Percentiles rank a stretch among this genome's conserved stretches.
These are phyloP conservation scores for Diddensiella santjacobensis DNA, from an alignment of 805 yeast genomes.

Conservation along the genomic window DNA sequence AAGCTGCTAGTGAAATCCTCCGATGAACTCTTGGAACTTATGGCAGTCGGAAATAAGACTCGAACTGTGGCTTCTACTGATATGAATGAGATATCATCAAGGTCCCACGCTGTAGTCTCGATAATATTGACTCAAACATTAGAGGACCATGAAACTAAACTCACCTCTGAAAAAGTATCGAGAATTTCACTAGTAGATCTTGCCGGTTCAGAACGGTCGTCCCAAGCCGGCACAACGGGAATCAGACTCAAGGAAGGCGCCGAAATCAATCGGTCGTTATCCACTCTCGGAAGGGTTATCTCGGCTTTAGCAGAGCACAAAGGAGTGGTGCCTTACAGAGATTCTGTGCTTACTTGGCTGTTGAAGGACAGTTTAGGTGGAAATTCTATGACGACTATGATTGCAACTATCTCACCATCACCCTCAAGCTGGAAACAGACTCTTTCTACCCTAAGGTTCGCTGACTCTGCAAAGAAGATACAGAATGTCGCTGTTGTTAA, in stretches of 20 bases:
- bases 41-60: constrained; percentile 46
- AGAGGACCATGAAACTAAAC: constrained; percentile 33
- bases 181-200: constrained; percentile 61
- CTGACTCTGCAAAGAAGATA: constrained; percentile 69
- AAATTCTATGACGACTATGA: constrained; percentile 60
- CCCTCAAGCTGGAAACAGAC: constrained; percentile 72
- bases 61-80: constrained; percentile 61
- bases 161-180: constrained; percentile 43
- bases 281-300: constrained; percentile 63
- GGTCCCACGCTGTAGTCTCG: constrained; percentile 69
- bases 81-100: constrained; percentile 59
- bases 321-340: constrained; percentile 54
- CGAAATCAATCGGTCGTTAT: constrained; percentile 62
- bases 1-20: constrained; percentile 43
- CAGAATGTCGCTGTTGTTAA: constrained; percentile 60
- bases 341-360: constrained; percentile 62
- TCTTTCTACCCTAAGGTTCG: constrained; percentile 67
- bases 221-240: constrained; percentile 48
- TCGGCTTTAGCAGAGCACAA: constrained; percentile 37
- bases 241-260: constrained; percentile 47
- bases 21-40: constrained; percentile 42
- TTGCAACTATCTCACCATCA: constrained; percentile 74
- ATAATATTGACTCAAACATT: constrained; percentile 50
- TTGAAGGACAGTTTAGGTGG: constrained; percentile 68
- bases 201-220: constrained; percentile 67